These are phyloP conservation scores for Xylaria hypoxylon DNA, from an alignment of 2,329 filamentous ascomycete species.

Conservation along the genomic window DNA sequence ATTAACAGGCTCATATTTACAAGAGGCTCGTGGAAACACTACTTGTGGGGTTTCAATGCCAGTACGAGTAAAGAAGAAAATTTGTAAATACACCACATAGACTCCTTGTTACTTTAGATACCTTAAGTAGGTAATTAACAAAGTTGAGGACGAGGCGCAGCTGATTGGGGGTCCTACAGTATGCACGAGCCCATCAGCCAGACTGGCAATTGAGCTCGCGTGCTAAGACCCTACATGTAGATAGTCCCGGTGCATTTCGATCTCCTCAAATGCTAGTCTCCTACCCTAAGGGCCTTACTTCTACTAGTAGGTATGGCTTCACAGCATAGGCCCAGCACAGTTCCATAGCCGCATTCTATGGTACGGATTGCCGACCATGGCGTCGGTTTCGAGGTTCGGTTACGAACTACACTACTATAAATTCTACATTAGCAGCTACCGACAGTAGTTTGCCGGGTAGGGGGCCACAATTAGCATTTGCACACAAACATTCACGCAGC, in stretches of 20 bases:
- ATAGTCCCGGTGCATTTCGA: not conserved
- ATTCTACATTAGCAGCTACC: not conserved
- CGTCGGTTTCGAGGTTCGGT: not conserved
- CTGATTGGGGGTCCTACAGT: conserved; percentile 28
- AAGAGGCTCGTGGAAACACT: conserved; percentile 14
- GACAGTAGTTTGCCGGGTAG: not conserved
- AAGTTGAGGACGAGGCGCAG: conserved; percentile 23
- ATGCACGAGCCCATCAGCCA: conserved; percentile 6
- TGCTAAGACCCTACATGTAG: conserved; percentile 1
- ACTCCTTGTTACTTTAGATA: conserved; percentile 9
- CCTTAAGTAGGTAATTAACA: too few relatives aligned
- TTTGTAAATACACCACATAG: not conserved
- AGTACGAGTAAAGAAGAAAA: not conserved
- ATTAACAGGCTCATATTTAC: not conserved
- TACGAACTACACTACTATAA: not conserved
- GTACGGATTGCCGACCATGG: not conserved
- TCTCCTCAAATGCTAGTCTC: not conserved
- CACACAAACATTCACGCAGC: conserved; percentile 21
- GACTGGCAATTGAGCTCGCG: conserved; percentile 14
- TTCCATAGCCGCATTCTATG: not conserved
- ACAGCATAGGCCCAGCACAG: not conserved
- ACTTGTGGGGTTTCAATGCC: conserved; percentile 3
- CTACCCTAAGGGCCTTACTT: not conserved
- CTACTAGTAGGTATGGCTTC: not conserved
- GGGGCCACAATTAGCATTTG: conserved; percentile 11